phyloP scores from a whole-genome alignment of 345 rosid species.

The Citrus reticulata region DNA sequence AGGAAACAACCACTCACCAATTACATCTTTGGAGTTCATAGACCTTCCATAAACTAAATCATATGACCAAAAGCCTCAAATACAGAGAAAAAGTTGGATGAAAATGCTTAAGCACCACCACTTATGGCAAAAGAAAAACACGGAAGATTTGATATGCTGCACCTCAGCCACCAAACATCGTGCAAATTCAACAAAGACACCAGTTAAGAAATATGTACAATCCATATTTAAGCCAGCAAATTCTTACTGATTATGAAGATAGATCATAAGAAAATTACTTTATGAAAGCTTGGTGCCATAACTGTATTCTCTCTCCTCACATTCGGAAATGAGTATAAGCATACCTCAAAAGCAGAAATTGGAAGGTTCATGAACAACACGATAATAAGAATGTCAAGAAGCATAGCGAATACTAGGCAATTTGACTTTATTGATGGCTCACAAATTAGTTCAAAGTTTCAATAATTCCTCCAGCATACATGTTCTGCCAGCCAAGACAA shows the following conservation, averaged over 20 bases:
- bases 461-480: constrained; percentile 12
- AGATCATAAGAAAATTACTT: constrained; percentile 2
- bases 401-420: constrained; percentile 9
- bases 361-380: background rate
- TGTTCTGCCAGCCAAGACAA: constrained; percentile 7
- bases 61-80: constrained; percentile 2
- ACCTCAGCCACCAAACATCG: background rate
- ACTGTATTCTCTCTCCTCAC: background rate
- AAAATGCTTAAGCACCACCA: constrained; percentile 10
- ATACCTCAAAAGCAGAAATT: constrained; percentile 3
- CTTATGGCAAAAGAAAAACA: background rate
- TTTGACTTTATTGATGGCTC: constrained; percentile 7
- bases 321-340: constrained; percentile 1
- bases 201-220: background rate
- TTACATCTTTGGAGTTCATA: background rate
- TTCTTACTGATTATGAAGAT: constrained; percentile 1
- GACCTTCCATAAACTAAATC: constrained; percentile 4
- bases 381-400: constrained; percentile 5
- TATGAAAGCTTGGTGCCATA: constrained; percentile 1
- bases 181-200: constrained; percentile 4
- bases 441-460: constrained; percentile 9
- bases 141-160: background rate
- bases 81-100: background rate
- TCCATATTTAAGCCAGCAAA: constrained; percentile 4
- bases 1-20: background rate